Percentiles rank a stretch among this genome's conserved stretches.
phyloP scores from a whole-genome alignment of 2,329 filamentous ascomycete genomes.

The Colletotrichum sp. region DNA sequence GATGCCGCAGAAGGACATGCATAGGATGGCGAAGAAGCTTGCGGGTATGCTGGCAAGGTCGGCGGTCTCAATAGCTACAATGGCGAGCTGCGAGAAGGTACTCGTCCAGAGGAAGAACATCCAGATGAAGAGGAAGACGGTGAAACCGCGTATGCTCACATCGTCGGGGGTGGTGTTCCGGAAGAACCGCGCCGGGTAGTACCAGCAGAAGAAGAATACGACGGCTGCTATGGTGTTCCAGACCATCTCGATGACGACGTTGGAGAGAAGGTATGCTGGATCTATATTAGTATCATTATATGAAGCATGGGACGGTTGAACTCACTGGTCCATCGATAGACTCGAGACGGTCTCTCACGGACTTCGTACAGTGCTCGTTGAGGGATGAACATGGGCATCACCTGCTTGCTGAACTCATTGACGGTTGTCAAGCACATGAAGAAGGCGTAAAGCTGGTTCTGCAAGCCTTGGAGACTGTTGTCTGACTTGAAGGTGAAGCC shows the following conservation, averaged over 20 bases:
- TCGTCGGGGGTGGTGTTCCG: constrained; percentile 50
- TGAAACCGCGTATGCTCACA: constrained; percentile 14
- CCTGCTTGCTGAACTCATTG: constrained; percentile 63
- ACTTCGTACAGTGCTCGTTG: constrained; percentile 72
- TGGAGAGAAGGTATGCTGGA: constrained; percentile 14
- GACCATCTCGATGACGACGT: constrained; percentile 71
- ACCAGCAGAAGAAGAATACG: constrained; percentile 72
- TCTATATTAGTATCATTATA: neutral
- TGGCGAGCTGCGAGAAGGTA: constrained; percentile 23
- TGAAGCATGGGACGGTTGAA: too few species aligned
- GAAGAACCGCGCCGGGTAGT: constrained; percentile 72
- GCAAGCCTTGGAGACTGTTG: constrained; percentile 66
- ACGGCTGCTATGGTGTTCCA: constrained; percentile 71
- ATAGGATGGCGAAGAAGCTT: constrained; percentile 19
- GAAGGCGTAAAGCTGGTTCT: constrained; percentile 71
- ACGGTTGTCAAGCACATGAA: constrained; percentile 77
- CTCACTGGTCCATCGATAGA: constrained; percentile 47
- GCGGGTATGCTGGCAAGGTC: constrained; percentile 18
- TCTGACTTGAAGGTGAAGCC: constrained; percentile 68
- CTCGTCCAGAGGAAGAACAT: constrained; percentile 21
- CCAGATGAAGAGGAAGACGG: constrained; percentile 24
- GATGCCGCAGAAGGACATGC: constrained; percentile 24
- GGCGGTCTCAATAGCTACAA: constrained; percentile 17
- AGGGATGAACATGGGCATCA: constrained; percentile 75
- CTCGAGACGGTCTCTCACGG: constrained; percentile 70